These are phyloP conservation scores for Calonectria hawksworthii DNA, from an alignment of 2,329 filamentous ascomycete species.

Conservation along the genomic window DNA sequence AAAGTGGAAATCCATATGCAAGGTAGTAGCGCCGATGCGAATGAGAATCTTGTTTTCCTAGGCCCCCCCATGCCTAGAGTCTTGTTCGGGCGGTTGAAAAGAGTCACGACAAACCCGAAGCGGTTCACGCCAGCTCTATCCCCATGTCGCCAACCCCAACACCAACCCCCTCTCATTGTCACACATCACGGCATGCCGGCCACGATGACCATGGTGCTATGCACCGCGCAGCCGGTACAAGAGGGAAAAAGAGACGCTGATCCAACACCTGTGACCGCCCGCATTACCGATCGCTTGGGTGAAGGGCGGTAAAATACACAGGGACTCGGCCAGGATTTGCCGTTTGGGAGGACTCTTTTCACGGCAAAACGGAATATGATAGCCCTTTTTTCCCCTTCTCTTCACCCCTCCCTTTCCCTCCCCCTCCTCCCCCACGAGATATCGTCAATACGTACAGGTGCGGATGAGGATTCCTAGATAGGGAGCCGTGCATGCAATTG, in stretches of 20 bases:
- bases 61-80: background rate
- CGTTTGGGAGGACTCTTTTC: background rate
- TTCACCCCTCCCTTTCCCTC: background rate
- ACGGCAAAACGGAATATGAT: slow-evolving; percentile 6
- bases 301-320: slow-evolving; percentile 5
- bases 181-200: slow-evolving; percentile 18
- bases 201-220: slow-evolving; percentile 4
- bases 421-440: background rate
- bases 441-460: background rate
- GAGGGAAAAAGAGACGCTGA: background rate
- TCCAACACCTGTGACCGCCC: background rate
- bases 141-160: background rate
- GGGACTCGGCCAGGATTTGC: background rate
- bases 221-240: background rate
- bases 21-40: slow-evolving; percentile 12
- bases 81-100: background rate
- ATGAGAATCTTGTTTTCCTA: slow-evolving; percentile 8
- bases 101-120: background rate
- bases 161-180: background rate
- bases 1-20: slow-evolving; percentile 2
- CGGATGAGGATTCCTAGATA: background rate
- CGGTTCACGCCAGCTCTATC: slow-evolving; percentile 6
- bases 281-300: slow-evolving; percentile 4
- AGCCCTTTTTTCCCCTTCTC: background rate
- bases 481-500: background rate